A percentile compares a stretch with the other conserved stretches of the same genome.
Conservation (phyloP, 257 asterid species). For the Sherardia arvensis region DNA sequence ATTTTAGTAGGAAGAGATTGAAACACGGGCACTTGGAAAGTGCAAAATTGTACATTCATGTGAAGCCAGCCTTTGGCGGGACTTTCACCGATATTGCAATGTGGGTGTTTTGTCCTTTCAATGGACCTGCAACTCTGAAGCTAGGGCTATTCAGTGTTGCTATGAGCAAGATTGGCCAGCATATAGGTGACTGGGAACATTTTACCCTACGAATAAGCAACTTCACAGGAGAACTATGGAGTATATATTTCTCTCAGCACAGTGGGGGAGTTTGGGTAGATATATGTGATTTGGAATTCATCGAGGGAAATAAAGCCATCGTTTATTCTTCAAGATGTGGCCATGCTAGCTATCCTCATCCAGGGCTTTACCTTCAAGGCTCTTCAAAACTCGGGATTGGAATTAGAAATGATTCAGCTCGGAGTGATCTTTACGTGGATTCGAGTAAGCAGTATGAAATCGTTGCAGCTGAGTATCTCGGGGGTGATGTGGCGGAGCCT, state of each 20-base stretch:
- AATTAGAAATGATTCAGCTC: slow-evolving; percentile 65
- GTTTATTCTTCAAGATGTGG: slow-evolving; percentile 72
- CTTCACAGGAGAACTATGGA: slow-evolving; percentile 80
- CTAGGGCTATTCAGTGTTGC: slow-evolving; percentile 49
- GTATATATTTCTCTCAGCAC: slow-evolving; percentile 84
- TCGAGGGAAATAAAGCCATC: slow-evolving; percentile 59
- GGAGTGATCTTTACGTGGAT: slow-evolving; percentile 40
- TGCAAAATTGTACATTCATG: slow-evolving; percentile 69
- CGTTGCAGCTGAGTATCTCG: slow-evolving; percentile 81
- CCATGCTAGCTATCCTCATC: slow-evolving; percentile 86
- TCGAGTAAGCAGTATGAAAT: slow-evolving; percentile 68
- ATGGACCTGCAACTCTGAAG: slow-evolving; percentile 75
- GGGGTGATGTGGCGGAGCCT: slow-evolving; percentile 55
- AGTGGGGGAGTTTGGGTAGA: slow-evolving; percentile 95
- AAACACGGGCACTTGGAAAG: slow-evolving; percentile 65
- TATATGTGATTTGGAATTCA: slow-evolving; percentile 56
- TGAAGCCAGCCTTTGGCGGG: slow-evolving; percentile 86
- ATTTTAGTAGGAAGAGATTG: slow-evolving; percentile 30
- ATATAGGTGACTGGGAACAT: slow-evolving; percentile 98
- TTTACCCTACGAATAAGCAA: slow-evolving; percentile 83
- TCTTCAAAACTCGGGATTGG: slow-evolving; percentile 72
- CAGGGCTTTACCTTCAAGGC: slow-evolving; percentile 82
- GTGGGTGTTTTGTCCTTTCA: slow-evolving; percentile 92
- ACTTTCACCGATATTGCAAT: slow-evolving; percentile 75
- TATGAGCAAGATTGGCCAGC: slow-evolving; percentile 69